Percentiles rank a stretch among this genome's conserved stretches.
Evolutionary conservation across 192 early-diverging fungal genomes (phyloP).

Genomic region (Geranomyces michiganensis): DNA sequence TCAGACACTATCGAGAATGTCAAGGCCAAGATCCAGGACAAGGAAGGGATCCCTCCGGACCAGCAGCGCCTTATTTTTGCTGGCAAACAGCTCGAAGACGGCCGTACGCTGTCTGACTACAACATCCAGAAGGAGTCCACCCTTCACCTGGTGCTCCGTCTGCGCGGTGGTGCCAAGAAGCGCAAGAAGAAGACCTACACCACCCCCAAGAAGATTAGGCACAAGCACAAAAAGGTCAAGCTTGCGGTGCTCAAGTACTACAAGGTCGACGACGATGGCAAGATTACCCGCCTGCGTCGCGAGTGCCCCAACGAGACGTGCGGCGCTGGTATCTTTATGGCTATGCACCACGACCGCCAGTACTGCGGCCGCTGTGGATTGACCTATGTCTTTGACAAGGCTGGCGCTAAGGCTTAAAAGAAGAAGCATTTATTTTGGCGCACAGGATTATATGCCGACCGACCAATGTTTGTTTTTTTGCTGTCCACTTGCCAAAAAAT

Average conservation of each 20-base stretch:
- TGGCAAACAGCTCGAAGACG: slow-evolving; percentile 80
- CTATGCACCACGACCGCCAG: slow-evolving; percentile 96
- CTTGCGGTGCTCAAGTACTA: slow-evolving; percentile 97
- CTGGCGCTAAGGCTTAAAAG: neutral
- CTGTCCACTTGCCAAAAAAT: too few species aligned
- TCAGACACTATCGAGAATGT: slow-evolving; percentile 76
- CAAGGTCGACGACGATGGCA: slow-evolving; percentile 96
- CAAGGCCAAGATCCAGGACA: slow-evolving; percentile 62
- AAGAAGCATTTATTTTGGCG: too few species aligned
- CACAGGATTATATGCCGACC: too few species aligned
- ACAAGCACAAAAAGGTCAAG: slow-evolving; percentile 99
- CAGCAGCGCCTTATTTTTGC: slow-evolving; percentile 82
- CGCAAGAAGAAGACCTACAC: slow-evolving; percentile 99
- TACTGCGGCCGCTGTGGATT: slow-evolving; percentile 97
- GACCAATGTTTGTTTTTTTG: too few species aligned
- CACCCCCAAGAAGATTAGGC: slow-evolving; percentile 99
- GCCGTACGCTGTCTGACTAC: slow-evolving; percentile 60
- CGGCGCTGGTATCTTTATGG: slow-evolving; percentile 99
- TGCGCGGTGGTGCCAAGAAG: slow-evolving; percentile 80
- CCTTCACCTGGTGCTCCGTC: slow-evolving; percentile 69
- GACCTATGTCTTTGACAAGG: slow-evolving; percentile 83
- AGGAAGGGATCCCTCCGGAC: slow-evolving; percentile 73
- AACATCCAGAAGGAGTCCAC: slow-evolving; percentile 74
- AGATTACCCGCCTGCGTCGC: slow-evolving; percentile 97
- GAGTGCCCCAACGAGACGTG: slow-evolving; percentile 97